Evolutionary conservation across 495 filamentous ascomycete species (phyloP).

Genomic region (Aspergillus ellipticus): DNA sequence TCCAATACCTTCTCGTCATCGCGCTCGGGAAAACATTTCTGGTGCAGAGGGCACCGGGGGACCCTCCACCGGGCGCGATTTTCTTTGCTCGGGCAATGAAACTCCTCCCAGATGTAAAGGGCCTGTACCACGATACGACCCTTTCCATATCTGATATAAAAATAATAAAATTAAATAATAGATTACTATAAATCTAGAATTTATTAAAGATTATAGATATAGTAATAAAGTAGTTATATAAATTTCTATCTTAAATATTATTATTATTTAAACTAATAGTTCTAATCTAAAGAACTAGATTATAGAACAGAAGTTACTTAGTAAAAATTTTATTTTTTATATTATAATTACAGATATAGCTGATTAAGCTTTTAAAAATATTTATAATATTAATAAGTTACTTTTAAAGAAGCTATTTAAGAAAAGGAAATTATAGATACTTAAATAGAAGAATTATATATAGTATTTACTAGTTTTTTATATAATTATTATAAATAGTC

Average conservation of each 20-base stretch:
- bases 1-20: constrained; percentile 42
- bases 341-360: constrained; percentile 11
- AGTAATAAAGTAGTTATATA: constrained; percentile 10
- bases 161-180: constrained; percentile 13
- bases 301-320: constrained; percentile 16
- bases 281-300: constrained; percentile 20
- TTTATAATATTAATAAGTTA: constrained; percentile 1
- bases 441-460: constrained; percentile 1
- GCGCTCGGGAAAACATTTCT: constrained; percentile 45
- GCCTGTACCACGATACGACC: no score
- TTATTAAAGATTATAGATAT: constrained; percentile 21
- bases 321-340: constrained; percentile 21
- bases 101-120: no score
- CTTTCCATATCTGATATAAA: constrained; percentile 17
- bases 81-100: no score
- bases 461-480: neutral
- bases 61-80: no score
- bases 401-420: neutral
- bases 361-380: constrained; percentile 7
- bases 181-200: constrained; percentile 21
- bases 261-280: neutral
- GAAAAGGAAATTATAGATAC: constrained; percentile 4
- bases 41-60: no score
- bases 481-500: constrained; percentile 3
- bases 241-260: constrained; percentile 7